Conservation (phyloP, 2,329 filamentous ascomycete species). For the Alternaria triticimaculans region DNA sequence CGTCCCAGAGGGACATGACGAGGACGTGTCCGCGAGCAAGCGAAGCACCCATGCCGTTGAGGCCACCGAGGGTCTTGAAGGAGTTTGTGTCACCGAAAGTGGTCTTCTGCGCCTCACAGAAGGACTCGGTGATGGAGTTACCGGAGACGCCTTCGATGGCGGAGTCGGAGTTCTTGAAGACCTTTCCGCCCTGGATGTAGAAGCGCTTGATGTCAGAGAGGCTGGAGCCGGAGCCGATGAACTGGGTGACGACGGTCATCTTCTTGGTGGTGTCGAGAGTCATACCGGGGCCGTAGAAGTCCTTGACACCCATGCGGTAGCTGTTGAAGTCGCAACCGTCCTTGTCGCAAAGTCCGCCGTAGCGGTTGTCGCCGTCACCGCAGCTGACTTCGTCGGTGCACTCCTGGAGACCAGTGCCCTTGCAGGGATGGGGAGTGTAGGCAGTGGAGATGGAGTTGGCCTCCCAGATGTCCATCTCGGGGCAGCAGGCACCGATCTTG, state of each 20-base stretch:
- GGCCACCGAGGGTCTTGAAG: conserved; percentile 64
- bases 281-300: conserved; percentile 67
- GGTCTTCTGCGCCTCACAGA: conserved; percentile 64
- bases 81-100: conserved; percentile 61
- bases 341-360: conserved; percentile 69
- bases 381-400: conserved; percentile 57
- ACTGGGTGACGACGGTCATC: conserved; percentile 61
- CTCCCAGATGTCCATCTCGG: conserved; percentile 61
- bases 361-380: conserved; percentile 58
- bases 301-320: conserved; percentile 69
- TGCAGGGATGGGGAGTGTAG: conserved; percentile 71
- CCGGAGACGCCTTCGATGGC: conserved; percentile 55
- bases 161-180: conserved; percentile 55
- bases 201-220: conserved; percentile 57
- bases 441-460: conserved; percentile 57
- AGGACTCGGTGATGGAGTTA: conserved; percentile 64
- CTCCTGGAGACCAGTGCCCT: conserved; percentile 55
- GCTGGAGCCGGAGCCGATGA: conserved; percentile 51
- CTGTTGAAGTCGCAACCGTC: conserved; percentile 69
- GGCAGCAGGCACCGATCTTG: conserved; percentile 67
- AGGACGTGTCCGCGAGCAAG: conserved; percentile 67
- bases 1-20: conserved; percentile 69
- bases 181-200: conserved; percentile 59
- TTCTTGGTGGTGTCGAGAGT: conserved; percentile 52
- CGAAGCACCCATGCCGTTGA: conserved; percentile 62